Evolutionary conservation across 331 rosid species (phyloP).

Genomic region (Phaseolus coccineus): DNA sequence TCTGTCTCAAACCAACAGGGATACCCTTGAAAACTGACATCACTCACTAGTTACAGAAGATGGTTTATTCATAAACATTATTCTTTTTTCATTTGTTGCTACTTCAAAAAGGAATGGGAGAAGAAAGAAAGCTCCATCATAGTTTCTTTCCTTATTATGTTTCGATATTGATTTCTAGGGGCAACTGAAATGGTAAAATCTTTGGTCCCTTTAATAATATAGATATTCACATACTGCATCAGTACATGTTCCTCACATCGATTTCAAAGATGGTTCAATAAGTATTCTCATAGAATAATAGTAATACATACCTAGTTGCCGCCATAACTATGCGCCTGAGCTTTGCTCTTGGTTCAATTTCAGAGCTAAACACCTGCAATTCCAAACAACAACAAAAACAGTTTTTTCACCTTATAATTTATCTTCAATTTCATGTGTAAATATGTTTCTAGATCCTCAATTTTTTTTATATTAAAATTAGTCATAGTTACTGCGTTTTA

Average conservation of each 20-base stretch:
- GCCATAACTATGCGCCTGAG: constrained; percentile 85
- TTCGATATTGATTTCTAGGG: neutral
- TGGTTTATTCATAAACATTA: constrained; percentile 4
- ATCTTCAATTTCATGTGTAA: neutral
- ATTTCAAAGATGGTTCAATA: constrained; percentile 8
- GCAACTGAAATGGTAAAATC: neutral
- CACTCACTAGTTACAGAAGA: neutral
- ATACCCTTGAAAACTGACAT: neutral
- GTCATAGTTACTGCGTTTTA: neutral
- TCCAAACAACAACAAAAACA: constrained; percentile 2
- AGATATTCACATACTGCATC: neutral
- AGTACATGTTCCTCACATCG: neutral
- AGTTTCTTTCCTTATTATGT: constrained; percentile 7
- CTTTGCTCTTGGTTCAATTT: constrained; percentile 78
- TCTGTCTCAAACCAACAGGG: neutral
- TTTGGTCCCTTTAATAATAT: neutral
- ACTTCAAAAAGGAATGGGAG: neutral
- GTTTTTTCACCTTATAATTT: too few species aligned
- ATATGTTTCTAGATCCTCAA: neutral
- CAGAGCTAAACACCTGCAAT: constrained; percentile 80
- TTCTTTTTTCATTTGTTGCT: neutral
- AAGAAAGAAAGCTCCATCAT: neutral
- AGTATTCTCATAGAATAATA: neutral
- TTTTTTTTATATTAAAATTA: neutral
- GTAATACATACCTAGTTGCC: constrained; percentile 77